Evolutionary conservation across 768 basidiomycete genomes (phyloP), one percentile per base, ranked within the genome.

Genomic region (Hydnomerulius pinastri): DNA sequence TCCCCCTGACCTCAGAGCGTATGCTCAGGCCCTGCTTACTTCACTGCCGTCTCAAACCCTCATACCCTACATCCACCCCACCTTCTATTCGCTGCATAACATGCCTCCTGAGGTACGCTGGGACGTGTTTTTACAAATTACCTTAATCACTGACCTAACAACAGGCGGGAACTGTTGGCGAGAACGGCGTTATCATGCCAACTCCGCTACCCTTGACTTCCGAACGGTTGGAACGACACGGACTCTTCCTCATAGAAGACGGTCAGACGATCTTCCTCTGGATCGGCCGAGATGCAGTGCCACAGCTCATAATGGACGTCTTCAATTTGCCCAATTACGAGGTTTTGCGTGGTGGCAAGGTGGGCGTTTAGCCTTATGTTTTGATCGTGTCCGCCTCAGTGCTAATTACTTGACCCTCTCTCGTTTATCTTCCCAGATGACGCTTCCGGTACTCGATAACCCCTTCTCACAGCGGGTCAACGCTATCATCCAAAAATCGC

Each of bases 201-300:
- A 84, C 86, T 2, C 80, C 91, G 4, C 75, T 97, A 4, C 95
- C 96, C 21, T 81, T 94, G 50, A 95, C 94, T 1, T 93, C 92
- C n/a, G 96, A 98, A 70, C 80, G 93, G 32, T 76, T 99, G 46
- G 95, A 98, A 70, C 78, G 95, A 43, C 94, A 98, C 61, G 97
- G 97, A 50, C 76, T 99, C 47, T 98, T 87, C 82, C 71, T 99
- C 55, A 97, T 99, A 58, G 97, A 98, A 69, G 96, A 98, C 67
- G 91, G 90, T 1, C 97, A 98, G 70, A 95, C 90, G 18, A 91
- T 99, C 64, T 98, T 99, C 84, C 77, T 98, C 41, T 98, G 92
- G 88, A 83, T 99, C 43, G 97, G 97, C n/a, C 85, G 94, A 25
- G 96, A 98, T 66, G 93, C 97, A 7, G 93, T 98, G n/a, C 92